Percentiles rank a stretch among this genome's conserved stretches.
Evolutionary conservation across 208 protist genomes (phyloP).

Genomic region (Acanthamoeba triangularis): DNA sequence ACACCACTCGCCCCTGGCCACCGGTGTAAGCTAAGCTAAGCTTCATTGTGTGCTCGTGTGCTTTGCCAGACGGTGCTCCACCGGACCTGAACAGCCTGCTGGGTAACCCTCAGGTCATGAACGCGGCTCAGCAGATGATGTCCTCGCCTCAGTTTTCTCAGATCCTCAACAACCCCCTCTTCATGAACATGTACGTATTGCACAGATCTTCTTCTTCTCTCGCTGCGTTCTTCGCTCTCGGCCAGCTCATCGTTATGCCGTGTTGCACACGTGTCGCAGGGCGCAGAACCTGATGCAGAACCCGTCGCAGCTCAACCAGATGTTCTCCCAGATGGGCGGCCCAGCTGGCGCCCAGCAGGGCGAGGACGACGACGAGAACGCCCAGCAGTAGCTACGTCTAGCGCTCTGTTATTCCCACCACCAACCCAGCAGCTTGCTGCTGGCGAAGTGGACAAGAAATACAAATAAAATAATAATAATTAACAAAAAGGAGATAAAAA

Average conservation of each 20-base stretch:
- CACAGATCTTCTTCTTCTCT: neutral
- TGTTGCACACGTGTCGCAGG: neutral
- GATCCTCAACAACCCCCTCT: slow-evolving; percentile 59
- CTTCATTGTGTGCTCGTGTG: too few species aligned
- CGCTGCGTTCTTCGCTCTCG: too few species aligned
- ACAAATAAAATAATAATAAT: too few species aligned
- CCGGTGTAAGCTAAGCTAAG: too few species aligned
- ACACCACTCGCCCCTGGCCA: too few species aligned
- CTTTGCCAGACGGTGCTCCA: neutral
- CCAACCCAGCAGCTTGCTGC: too few species aligned
- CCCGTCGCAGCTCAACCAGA: slow-evolving; percentile 5
- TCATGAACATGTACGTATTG: slow-evolving; percentile 63
- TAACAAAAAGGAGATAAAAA: too few species aligned
- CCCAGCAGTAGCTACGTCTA: neutral
- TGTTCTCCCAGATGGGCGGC: slow-evolving; percentile 55
- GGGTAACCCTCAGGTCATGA: slow-evolving; percentile 24
- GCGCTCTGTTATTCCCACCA: too few species aligned
- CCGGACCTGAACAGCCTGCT: slow-evolving; percentile 18
- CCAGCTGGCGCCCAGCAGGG: neutral
- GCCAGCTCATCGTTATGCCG: neutral
- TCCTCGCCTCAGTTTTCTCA: slow-evolving; percentile 21
- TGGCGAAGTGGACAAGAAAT: too few species aligned
- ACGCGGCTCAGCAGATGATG: slow-evolving; percentile 52
- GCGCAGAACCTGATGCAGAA: slow-evolving; percentile 66
- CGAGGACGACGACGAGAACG: neutral